A percentile compares a stretch with the other conserved stretches of the same genome.
Evolutionary conservation across 1,284 basidiomycete species (phyloP).

Genomic region (Phellopilus nigrolimitatus): DNA sequence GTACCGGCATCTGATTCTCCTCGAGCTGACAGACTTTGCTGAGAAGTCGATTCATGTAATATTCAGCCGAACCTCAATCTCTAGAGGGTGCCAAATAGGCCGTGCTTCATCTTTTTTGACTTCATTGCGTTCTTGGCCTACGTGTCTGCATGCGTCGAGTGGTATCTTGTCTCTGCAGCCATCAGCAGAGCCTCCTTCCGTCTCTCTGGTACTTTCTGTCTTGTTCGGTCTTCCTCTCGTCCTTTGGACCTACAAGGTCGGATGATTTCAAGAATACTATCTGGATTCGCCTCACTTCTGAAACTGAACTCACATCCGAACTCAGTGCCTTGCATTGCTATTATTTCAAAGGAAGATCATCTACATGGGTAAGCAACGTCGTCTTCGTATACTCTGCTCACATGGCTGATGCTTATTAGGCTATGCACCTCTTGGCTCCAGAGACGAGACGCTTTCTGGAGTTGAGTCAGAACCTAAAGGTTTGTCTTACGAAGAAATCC

Average conservation of each 20-base stretch:
- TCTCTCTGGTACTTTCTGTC: constrained; percentile 13
- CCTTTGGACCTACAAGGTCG: constrained; percentile 16
- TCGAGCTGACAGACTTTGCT: not conserved
- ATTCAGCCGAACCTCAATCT: not conserved
- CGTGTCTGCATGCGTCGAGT: not conserved
- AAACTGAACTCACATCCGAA: not conserved
- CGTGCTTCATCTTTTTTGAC: not conserved
- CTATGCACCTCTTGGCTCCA: constrained; percentile 28
- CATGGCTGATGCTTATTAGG: constrained; percentile 27
- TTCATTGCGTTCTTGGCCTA: not conserved
- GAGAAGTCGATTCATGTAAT: not conserved
- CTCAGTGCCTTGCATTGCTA: constrained; percentile 46
- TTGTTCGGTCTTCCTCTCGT: constrained; percentile 11
- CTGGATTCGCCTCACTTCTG: not conserved
- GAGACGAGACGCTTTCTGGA: constrained; percentile 1
- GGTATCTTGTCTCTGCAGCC: constrained; percentile 3
- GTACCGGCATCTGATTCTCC: not conserved
- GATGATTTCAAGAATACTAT: no score
- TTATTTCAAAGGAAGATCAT: constrained; percentile 48
- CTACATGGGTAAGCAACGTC: constrained; percentile 40
- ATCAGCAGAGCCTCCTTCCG: constrained; percentile 6
- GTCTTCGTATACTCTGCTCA: no score
- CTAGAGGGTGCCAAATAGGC: not conserved
- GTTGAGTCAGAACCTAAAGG: not conserved
- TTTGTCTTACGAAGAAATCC: constrained; percentile 1